Evolutionary conservation across 2,329 filamentous ascomycete genomes (phyloP).

Genomic region (Venturia pyrina): DNA sequence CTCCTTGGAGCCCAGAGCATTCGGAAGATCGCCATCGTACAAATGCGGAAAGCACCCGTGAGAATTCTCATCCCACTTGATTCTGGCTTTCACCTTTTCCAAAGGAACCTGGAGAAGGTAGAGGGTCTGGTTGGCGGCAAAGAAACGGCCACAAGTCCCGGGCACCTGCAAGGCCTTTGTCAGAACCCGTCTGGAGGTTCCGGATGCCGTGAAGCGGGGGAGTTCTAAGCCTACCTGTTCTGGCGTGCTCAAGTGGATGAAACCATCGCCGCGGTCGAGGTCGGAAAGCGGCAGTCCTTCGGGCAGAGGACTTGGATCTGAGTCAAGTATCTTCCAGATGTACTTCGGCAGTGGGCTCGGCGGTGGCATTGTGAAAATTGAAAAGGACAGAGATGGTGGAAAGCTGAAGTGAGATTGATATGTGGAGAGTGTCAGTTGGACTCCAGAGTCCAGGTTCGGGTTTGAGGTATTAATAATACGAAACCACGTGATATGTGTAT

Average conservation of each 20-base stretch:
- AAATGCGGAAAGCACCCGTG: conserved; percentile 9
- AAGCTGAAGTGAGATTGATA: too few species aligned
- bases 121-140: not conserved
- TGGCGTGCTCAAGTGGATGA: conserved; percentile 50
- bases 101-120: conserved; percentile 5
- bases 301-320: conserved; percentile 43
- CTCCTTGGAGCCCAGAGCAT: conserved; percentile 5
- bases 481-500: not conserved
- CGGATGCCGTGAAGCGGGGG: not conserved
- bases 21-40: conserved; percentile 8
- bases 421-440: too few species aligned
- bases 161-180: conserved; percentile 4
- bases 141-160: conserved; percentile 2
- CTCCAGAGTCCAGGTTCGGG: too few species aligned
- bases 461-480: not conserved
- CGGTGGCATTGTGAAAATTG: conserved; percentile 19
- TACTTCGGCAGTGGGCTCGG: conserved; percentile 24
- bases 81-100: conserved; percentile 8
- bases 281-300: conserved; percentile 46
- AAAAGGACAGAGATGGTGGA: too few species aligned
- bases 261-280: conserved; percentile 50
- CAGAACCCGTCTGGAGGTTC: not conserved
- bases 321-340: conserved; percentile 52
- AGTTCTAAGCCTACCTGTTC: conserved; percentile 29
- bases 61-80: conserved; percentile 9